Base-by-base conservation (phyloP, 805 yeast genomes). In the Candida morakotiae region DNA sequence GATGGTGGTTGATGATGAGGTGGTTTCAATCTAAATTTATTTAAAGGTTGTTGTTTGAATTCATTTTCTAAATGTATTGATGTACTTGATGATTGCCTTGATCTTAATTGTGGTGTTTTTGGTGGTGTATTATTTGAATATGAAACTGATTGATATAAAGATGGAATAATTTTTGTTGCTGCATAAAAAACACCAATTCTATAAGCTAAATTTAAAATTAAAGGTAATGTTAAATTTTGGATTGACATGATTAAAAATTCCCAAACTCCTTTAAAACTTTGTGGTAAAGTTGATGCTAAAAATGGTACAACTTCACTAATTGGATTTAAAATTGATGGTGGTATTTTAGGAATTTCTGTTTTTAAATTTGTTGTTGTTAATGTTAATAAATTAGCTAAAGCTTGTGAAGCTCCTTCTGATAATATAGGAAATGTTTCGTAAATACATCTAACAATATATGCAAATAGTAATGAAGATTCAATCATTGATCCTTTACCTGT, bases 151-250 rank as follows among this genome's bases (percentile, higher is more conserved):
- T 62, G 69, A 43, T 73, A 79, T 40, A 85, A 62, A 9, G 82
- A 79, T 2, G 98, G 98, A 15, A 93, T 87, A 43, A 93, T 88
- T 54, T 95, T 83, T 11, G 97, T 86, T 2, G 98, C 96, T 1
- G 96, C 87, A 55, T 80, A 81, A 51, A 91, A 87, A 9, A 89
- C 95, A 4, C 85, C 73, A 15, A 91, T 79, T 49, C 98, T 74
- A 54, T 86, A 91, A 2, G 88, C 86, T 50, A 93, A 66, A 48
- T 88, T 88, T 18, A 88, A 70, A 19, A 87, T 64, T 17, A 93
- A 81, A 5, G 95, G 85, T 7, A 95, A 78, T 0, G 95, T 83
- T 37, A 88, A 66, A 21, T 89, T 84, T 37, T 64, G 67, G 27
- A 69, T 60, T n/a, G 79, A 69, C 48, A 69, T 58, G 21, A 72